Percentiles rank a stretch among this genome's conserved stretches.
Evolutionary conservation across 306 rosid species (phyloP).

Genomic region (Clitoria ternatea): DNA sequence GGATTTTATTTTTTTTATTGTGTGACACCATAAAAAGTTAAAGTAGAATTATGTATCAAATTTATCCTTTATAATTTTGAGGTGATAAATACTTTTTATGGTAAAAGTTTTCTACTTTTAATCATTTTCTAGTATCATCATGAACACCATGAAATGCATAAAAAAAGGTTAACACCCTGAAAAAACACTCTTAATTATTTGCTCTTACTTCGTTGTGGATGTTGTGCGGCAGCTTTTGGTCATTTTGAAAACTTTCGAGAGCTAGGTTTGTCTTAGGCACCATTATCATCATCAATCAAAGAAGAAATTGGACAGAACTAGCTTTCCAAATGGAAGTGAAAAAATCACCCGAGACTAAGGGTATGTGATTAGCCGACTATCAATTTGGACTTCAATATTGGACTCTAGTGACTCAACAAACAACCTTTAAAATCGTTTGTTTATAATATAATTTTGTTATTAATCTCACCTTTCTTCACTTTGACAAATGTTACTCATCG

Average conservation of each 20-base stretch:
- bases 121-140: too few species aligned
- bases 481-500: not conserved
- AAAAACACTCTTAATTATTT: not conserved
- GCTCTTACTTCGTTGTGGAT: not conserved
- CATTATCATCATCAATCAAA: not conserved
- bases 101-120: too few species aligned
- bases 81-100: too few species aligned
- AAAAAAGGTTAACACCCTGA: too few species aligned
- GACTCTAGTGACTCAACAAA: not conserved
- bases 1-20: too few species aligned
- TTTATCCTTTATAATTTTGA: too few species aligned
- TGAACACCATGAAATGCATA: too few species aligned
- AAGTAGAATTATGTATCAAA: too few species aligned
- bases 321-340: not conserved
- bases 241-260: not conserved
- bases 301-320: not conserved
- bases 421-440: not conserved
- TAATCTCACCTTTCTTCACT: not conserved
- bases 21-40: too few species aligned
- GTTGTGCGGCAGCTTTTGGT: not conserved
- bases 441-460: not conserved
- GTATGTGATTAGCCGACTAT: constrained; percentile 33
- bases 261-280: not conserved
- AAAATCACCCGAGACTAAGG: not conserved
- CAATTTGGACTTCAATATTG: constrained; percentile 25